Percentiles rank a stretch among this genome's conserved stretches.
These are phyloP conservation scores for Lecanicillium sp. DNA, from an alignment of 2,329 filamentous ascomycete species.

Conservation along the genomic window DNA sequence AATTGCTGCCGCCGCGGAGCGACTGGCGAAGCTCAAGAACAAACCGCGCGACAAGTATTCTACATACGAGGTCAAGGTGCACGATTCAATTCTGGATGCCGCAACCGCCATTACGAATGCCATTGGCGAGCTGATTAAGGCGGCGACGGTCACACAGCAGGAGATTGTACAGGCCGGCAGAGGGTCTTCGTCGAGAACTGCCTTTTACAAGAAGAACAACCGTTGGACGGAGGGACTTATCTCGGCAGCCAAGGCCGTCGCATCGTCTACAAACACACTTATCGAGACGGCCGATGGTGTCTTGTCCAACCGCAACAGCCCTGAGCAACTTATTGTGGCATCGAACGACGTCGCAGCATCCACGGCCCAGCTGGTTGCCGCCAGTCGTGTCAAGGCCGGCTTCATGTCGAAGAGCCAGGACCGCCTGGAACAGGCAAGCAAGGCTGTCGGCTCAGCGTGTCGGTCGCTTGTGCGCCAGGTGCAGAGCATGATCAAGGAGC, in stretches of 20 bases:
- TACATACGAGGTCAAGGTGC: conserved; percentile 92
- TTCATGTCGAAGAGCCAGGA: conserved; percentile 99
- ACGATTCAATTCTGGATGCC: conserved; percentile 89
- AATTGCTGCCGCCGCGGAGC: conserved; percentile 84
- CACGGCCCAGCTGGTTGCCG: conserved; percentile 92
- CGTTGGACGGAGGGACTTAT: conserved; percentile 98
- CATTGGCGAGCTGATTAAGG: conserved; percentile 90
- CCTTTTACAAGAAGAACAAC: conserved; percentile 99
- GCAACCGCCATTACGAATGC: conserved; percentile 90
- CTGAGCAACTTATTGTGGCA: conserved; percentile 94
- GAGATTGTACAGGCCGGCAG: conserved; percentile 94
- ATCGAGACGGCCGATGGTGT: conserved; percentile 98
- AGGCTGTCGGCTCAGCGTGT: conserved; percentile 86
- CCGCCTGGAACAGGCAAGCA: conserved; percentile 79
- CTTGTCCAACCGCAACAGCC: conserved; percentile 82
- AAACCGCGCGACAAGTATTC: conserved; percentile 95
- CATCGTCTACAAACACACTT: conserved; percentile 84
- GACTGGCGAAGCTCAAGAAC: conserved; percentile 85
- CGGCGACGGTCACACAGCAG: conserved; percentile 84
- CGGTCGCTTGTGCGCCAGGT: conserved; percentile 84
- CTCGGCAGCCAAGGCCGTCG: conserved; percentile 93
- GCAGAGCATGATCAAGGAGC: conserved; percentile 85
- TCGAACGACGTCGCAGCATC: conserved; percentile 95
- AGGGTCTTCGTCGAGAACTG: conserved; percentile 77
- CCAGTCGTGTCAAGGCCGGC: conserved; percentile 89